Evolutionary conservation across 345 rosid species (phyloP).

Genomic region (Hibiscus syriacus): DNA sequence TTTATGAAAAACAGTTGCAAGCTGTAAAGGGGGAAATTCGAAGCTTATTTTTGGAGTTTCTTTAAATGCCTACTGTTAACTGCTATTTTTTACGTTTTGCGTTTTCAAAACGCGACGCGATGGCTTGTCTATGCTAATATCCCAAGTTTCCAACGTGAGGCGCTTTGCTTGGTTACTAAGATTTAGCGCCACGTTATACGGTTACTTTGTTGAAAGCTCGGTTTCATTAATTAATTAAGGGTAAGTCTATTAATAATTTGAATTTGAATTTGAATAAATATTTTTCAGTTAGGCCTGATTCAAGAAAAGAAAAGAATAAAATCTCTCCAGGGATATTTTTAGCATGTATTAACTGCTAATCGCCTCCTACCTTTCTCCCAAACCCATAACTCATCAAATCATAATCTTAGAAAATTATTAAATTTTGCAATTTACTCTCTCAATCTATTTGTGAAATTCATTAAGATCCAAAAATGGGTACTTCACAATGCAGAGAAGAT

Average conservation of each 20-base stretch:
- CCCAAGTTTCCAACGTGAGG: neutral
- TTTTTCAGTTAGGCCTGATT: no score
- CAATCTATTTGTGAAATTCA: neutral
- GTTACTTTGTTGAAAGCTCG: neutral
- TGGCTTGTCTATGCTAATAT: neutral
- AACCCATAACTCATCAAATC: neutral
- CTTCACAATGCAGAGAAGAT: constrained; percentile 69
- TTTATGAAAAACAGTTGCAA: neutral
- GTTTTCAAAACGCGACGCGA: neutral
- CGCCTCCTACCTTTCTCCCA: neutral
- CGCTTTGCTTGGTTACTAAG: neutral
- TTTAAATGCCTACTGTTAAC: neutral
- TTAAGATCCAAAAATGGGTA: no score
- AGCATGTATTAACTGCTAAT: no score
- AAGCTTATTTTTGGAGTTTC: neutral
- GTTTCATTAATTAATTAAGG: no score
- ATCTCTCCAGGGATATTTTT: no score
- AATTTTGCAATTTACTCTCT: neutral
- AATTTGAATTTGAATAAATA: no score
- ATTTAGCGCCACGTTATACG: neutral
- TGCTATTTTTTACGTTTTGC: neutral
- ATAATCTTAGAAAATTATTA: constrained; percentile 13
- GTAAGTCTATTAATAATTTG: no score
- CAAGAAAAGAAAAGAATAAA: no score
- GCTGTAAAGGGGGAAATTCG: neutral